A percentile compares a stretch with the other conserved stretches of the same genome.
These are phyloP conservation scores for Beauveria varroae DNA, from an alignment of 2,329 filamentous ascomycete genomes.

Conservation along the genomic window DNA sequence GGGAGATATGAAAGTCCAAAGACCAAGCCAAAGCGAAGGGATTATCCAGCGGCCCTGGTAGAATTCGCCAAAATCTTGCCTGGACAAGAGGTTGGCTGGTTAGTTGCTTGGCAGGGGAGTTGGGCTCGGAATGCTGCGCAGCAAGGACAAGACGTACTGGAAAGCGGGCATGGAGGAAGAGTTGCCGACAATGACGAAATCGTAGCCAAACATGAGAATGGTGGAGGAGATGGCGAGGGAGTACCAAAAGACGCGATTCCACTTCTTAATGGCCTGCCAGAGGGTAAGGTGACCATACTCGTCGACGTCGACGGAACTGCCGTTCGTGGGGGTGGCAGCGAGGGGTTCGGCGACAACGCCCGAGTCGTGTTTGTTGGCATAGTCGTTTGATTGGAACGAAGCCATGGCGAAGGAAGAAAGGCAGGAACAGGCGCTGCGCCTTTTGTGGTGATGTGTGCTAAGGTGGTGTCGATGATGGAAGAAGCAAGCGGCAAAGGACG, in stretches of 20 bases:
- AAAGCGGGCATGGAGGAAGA: conserved; percentile 24
- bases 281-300: conserved; percentile 6
- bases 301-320: not conserved
- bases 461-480: not conserved
- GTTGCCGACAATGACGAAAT: conserved; percentile 24
- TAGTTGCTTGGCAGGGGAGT: not conserved
- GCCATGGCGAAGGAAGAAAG: not conserved
- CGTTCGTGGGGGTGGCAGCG: not conserved
- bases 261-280: conserved; percentile 20
- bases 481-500: not conserved
- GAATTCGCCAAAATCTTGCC: conserved; percentile 26
- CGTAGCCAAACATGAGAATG: conserved; percentile 23
- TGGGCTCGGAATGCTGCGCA: not conserved
- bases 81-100: not conserved
- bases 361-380: not conserved
- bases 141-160: conserved; percentile 15
- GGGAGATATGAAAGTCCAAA: conserved; percentile 34
- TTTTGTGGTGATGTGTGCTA: not conserved
- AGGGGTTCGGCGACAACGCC: not conserved
- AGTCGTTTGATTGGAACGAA: not conserved
- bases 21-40: conserved; percentile 35
- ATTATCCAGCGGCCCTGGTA: conserved; percentile 27
- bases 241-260: conserved; percentile 18
- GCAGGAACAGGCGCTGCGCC: not conserved
- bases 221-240: conserved; percentile 19